Evolutionary conservation across 2,329 filamentous ascomycete genomes (phyloP).

Genomic region (Paramyrothecium roridum): DNA sequence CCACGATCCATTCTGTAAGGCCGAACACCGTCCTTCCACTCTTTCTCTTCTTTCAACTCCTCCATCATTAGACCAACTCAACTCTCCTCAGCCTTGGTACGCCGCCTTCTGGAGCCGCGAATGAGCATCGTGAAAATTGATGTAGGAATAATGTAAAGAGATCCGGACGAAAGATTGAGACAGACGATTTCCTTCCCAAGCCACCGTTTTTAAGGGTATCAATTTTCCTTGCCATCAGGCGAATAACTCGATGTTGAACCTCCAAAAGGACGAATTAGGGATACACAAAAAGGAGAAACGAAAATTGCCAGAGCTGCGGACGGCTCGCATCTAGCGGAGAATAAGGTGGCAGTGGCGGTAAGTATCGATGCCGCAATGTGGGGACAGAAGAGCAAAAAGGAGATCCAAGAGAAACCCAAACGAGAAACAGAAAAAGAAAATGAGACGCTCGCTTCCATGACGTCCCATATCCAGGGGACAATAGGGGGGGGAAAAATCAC

Average conservation of each 20-base stretch:
- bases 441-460: conserved; percentile 12
- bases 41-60: neutral
- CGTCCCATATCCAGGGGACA: conserved; percentile 8
- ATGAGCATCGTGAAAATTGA: conserved; percentile 9
- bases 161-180: conserved; percentile 11
- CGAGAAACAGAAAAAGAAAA: conserved; percentile 8
- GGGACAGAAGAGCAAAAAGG: conserved; percentile 9
- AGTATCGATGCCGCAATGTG: neutral
- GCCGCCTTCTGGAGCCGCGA: neutral
- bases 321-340: conserved; percentile 1
- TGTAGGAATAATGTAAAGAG: conserved; percentile 8
- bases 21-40: neutral
- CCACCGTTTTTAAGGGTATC: conserved; percentile 31
- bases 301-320: conserved; percentile 8
- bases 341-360: neutral
- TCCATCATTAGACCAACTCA: neutral
- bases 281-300: conserved; percentile 15
- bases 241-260: conserved; percentile 16
- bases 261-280: conserved; percentile 17
- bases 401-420: conserved; percentile 13
- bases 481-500: conserved; percentile 12
- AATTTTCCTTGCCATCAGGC: conserved; percentile 26
- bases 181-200: conserved; percentile 16
- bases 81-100: neutral
- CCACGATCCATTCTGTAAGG: neutral